Percentiles rank a stretch among this genome's conserved stretches.
phyloP scores from a whole-genome alignment of 441 rosid genomes.

The Codiaeum variegatum region DNA sequence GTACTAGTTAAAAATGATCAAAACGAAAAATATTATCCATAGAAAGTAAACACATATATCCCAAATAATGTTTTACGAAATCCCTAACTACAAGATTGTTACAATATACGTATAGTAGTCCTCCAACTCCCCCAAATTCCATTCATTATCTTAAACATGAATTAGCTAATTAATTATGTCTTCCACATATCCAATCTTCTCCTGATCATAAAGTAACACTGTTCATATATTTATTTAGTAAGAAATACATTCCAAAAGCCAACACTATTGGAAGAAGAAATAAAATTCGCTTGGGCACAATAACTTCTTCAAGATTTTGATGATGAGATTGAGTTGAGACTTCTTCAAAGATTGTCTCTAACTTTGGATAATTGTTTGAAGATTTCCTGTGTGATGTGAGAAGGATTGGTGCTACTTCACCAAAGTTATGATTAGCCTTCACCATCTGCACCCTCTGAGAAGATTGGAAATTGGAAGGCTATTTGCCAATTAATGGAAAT shows the following conservation, averaged over 20 bases:
- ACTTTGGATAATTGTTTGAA: constrained; percentile 12
- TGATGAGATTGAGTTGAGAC: neutral
- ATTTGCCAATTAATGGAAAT: neutral
- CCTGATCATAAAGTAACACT: neutral
- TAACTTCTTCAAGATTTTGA: constrained; percentile 5
- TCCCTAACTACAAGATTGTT: neutral
- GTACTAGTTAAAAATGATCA: no score
- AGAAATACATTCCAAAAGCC: constrained; percentile 11
- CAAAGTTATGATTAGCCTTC: constrained; percentile 6
- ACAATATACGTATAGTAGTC: neutral
- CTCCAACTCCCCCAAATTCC: neutral
- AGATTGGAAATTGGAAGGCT: neutral
- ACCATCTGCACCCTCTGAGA: neutral
- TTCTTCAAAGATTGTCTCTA: constrained; percentile 20
- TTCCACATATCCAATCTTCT: neutral
- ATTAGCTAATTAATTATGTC: neutral
- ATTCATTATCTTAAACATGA: neutral
- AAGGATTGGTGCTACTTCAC: constrained; percentile 14
- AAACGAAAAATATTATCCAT: neutral
- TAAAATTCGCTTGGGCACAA: neutral
- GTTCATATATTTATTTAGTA: neutral
- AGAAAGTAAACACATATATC: neutral
- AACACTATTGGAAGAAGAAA: constrained; percentile 9
- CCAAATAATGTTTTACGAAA: neutral
- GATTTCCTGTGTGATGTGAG: constrained; percentile 11